Conservation (phyloP, 176 grass and related monocot species). For the Phragmites australis region DNA sequence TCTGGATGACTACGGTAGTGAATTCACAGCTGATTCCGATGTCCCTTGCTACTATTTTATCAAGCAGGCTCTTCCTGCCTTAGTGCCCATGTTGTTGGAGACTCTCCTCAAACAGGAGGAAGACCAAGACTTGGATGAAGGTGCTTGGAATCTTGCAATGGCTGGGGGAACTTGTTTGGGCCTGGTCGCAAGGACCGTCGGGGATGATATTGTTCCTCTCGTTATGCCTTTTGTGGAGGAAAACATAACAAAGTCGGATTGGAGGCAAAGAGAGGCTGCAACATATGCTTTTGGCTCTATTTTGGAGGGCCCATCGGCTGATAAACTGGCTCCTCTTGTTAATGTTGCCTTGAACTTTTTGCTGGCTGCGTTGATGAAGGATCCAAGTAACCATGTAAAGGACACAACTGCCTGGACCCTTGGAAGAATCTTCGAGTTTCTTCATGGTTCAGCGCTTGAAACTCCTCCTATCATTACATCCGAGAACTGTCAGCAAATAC, state of each 20-base stretch:
- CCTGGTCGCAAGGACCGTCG: slow-evolving; percentile 79
- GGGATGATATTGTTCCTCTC: slow-evolving; percentile 90
- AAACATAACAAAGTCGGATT: slow-evolving; percentile 81
- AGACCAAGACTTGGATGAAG: slow-evolving; percentile 88
- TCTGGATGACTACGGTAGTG: slow-evolving; percentile 78
- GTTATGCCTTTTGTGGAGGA: slow-evolving; percentile 94
- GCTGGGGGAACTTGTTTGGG: slow-evolving; percentile 94
- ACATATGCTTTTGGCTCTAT: slow-evolving; percentile 93
- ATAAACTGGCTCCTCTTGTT: slow-evolving; percentile 75
- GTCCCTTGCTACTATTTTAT: slow-evolving; percentile 81
- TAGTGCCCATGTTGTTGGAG: slow-evolving; percentile 79
- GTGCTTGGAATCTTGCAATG: slow-evolving; percentile 92
- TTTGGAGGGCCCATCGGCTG: slow-evolving; percentile 83
- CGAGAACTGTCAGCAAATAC: slow-evolving; percentile 75
- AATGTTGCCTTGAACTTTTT: slow-evolving; percentile 81
- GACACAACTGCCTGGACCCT: slow-evolving; percentile 93
- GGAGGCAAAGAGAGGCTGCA: slow-evolving; percentile 79
- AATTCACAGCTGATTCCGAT: slow-evolving; percentile 82
- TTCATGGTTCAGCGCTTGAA: slow-evolving; percentile 79
- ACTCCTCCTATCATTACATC: slow-evolving; percentile 65
- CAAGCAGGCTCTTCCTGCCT: slow-evolving; percentile 75
- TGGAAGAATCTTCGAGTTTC: slow-evolving; percentile 90
- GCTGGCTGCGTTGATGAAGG: slow-evolving; percentile 68
- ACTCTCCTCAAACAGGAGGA: slow-evolving; percentile 93
- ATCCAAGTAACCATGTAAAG: slow-evolving; percentile 88